phyloP scores from a whole-genome alignment of 2,329 filamentous ascomycete species.

The Ophiostoma sp. region DNA sequence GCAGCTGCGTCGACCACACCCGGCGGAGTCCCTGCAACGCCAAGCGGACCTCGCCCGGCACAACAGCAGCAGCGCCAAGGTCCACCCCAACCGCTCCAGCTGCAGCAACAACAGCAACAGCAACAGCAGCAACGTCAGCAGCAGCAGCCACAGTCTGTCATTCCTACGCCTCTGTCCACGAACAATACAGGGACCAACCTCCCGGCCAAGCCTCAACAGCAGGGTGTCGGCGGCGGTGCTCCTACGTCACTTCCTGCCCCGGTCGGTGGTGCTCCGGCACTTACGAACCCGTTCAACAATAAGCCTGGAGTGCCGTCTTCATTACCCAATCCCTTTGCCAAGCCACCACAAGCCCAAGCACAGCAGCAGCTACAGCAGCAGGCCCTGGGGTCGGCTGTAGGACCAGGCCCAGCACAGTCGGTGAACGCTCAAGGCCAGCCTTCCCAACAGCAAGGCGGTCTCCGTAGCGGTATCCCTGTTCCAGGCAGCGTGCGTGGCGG shows the following conservation, averaged over 20 bases:
- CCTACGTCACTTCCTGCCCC: too few relatives aligned
- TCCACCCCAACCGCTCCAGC: neutral
- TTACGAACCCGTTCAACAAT: slow-evolving; percentile 23
- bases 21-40: neutral
- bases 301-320: slow-evolving; percentile 15
- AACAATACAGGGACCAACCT: neutral
- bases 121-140: neutral
- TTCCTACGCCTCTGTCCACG: neutral
- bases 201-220: neutral
- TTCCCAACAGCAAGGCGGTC: slow-evolving; percentile 21
- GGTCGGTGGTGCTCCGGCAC: neutral
- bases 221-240: neutral
- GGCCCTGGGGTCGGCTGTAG: slow-evolving; percentile 17
- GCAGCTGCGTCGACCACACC: neutral
- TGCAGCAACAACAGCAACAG: slow-evolving; percentile 16
- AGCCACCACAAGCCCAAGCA: slow-evolving; percentile 16
- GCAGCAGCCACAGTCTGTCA: neutral
- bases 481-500: slow-evolving; percentile 27
- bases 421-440: slow-evolving; percentile 16
- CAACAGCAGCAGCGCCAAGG: slow-evolving; percentile 14
- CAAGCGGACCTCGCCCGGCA: slow-evolving; percentile 19
- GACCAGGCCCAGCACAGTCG: slow-evolving; percentile 22
- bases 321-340: slow-evolving; percentile 27
- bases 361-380: slow-evolving; percentile 18
- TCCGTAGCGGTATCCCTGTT: slow-evolving; percentile 26